A percentile compares a stretch with the other conserved stretches of the same genome.
Evolutionary conservation across 2,329 filamentous ascomycete genomes (phyloP).

Genomic region (Epichloe hybrida): DNA sequence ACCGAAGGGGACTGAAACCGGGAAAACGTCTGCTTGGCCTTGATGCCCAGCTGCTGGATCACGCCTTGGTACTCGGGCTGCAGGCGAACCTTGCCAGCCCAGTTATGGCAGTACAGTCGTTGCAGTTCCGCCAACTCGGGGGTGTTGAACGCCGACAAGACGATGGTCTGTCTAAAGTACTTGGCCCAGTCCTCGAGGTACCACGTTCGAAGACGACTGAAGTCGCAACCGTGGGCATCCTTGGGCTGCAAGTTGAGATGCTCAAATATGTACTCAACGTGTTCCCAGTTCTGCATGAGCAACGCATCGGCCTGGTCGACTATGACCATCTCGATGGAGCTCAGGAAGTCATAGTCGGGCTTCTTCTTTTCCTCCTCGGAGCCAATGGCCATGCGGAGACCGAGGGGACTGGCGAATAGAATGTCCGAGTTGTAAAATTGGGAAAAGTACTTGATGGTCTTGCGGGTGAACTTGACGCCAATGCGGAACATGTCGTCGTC

Average conservation of each 20-base stretch:
- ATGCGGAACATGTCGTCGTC: conserved; percentile 95
- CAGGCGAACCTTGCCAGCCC: conserved; percentile 64
- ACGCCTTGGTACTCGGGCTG: conserved; percentile 55
- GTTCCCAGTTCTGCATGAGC: conserved; percentile 97
- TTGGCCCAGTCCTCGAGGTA: conserved; percentile 81
- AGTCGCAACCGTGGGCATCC: conserved; percentile 85
- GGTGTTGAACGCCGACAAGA: conserved; percentile 71
- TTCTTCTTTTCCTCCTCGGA: conserved; percentile 50
- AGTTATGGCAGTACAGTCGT: conserved; percentile 64
- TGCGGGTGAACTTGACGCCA: conserved; percentile 92
- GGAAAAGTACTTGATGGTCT: conserved; percentile 87
- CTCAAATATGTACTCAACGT: conserved; percentile 81
- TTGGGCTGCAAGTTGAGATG: conserved; percentile 85
- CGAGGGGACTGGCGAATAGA: conserved; percentile 79
- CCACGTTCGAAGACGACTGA: conserved; percentile 78
- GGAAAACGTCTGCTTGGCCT: conserved; percentile 76
- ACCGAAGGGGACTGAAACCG: conserved; percentile 64
- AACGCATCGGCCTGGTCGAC: conserved; percentile 88
- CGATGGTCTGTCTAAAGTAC: conserved; percentile 71
- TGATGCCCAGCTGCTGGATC: conserved; percentile 58
- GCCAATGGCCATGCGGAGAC: conserved; percentile 80
- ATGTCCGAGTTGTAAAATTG: conserved; percentile 96
- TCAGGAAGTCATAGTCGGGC: conserved; percentile 78
- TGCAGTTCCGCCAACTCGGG: conserved; percentile 77
- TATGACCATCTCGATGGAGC: conserved; percentile 81